phyloP scores from a whole-genome alignment of 352 stramenopile genomes.

The Ophiocytium majus region DNA sequence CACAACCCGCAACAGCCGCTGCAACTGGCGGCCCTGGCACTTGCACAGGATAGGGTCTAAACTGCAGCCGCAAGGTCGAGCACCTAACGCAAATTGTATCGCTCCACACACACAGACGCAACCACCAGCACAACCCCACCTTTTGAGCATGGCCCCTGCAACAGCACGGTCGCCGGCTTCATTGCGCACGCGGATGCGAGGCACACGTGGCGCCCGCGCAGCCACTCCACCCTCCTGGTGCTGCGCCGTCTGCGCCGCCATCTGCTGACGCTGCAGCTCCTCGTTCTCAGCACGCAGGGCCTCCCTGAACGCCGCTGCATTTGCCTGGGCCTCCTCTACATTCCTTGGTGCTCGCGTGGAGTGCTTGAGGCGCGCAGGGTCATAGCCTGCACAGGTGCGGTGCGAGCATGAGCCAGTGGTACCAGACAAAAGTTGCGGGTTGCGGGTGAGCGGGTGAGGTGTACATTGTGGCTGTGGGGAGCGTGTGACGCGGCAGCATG shows the following conservation, averaged over 20 bases:
- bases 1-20: too few species aligned
- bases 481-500: too few species aligned
- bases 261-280: not conserved
- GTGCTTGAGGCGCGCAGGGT: not conserved
- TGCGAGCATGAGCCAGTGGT: too few species aligned
- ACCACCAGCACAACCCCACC: not conserved
- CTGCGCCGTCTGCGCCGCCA: not conserved
- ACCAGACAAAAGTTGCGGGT: too few species aligned
- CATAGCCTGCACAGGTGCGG: not conserved
- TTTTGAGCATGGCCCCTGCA: not conserved
- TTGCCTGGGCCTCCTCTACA: not conserved
- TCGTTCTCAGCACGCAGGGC: not conserved
- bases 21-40: too few species aligned
- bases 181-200: not conserved
- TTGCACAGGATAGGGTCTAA: too few species aligned
- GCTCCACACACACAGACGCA: too few species aligned
- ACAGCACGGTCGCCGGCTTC: not conserved
- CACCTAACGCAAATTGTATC: too few species aligned
- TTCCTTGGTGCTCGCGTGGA: not conserved
- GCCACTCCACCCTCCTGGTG: not conserved
- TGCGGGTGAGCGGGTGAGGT: too few species aligned
- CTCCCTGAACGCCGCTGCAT: not conserved
- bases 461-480: too few species aligned
- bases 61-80: too few species aligned
- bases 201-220: not conserved